Base-by-base conservation (phyloP, 129 eudicot species). In the Artemisia annua region DNA sequence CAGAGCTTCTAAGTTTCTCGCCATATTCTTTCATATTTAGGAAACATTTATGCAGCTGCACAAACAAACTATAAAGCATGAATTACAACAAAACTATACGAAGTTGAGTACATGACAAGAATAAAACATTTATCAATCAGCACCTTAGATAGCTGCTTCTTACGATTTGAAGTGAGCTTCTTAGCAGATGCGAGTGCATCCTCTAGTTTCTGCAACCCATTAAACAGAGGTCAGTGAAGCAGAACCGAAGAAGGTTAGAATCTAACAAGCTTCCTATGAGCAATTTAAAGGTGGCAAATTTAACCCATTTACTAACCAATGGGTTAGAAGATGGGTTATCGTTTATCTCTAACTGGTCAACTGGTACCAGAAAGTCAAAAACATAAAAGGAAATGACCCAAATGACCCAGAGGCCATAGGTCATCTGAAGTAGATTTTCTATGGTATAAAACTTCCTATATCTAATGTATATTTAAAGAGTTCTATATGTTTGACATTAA, bases 21-120 rank as follows among this genome's bases (percentile, higher is more conserved):
- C 80, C 75, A 17, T 78, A 85, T n/a, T 87, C 95, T 86, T 86
- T 81, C 74, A 83, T 72, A 67, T 80, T 87, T 30, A 78, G 75
- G 78, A 79, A 90, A 82, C 91, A 76, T 73, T 81, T 87, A 79
- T 83, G 85, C 67, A 90, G 67, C 97, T 90, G 87, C 85, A 89
- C 6, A 11, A 30, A 11, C 54, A 1, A 62, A 60, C n/a, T n/a
- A 50, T 5, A 70, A 20, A 39, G 53, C 10, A 15, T 50, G 16
- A 20, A 51, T 1, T 70, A 56, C 58, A 46, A 35, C 20, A 46
- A 54, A 15, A 4, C 17, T 48, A 30, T 22, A n/a, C 16, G 13
- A 20, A 53, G n/a, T 22, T 3, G 5, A 76, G 53, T 54, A 43
- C 71, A 69, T 1, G 32, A 48, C 62, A 77, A 43, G 8, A 71